These are phyloP conservation scores for Pharnaceum exiguum DNA, from an alignment of 148 eudicot species.

Conservation along the genomic window DNA sequence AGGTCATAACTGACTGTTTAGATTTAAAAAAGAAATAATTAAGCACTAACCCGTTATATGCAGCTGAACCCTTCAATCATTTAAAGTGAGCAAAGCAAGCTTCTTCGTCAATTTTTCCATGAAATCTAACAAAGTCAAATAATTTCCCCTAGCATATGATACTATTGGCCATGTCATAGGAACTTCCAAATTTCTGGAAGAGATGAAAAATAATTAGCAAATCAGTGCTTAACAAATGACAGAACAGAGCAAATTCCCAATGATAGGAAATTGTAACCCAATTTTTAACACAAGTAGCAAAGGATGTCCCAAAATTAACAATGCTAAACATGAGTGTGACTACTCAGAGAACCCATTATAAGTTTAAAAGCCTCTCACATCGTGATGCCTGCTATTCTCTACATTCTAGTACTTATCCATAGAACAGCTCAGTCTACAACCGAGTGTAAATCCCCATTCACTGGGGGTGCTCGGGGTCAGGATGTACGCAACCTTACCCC, in stretches of 20 bases:
- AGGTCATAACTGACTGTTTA: too few species aligned
- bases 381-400: too few species aligned
- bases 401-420: too few species aligned
- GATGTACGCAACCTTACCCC: too few species aligned
- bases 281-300: neutral
- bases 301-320: too few species aligned
- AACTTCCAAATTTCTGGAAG: constrained; percentile 8
- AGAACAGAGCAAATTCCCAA: neutral
- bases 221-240: neutral
- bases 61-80: neutral
- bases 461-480: too few species aligned
- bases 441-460: too few species aligned
- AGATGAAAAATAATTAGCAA: neutral
- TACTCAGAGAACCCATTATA: too few species aligned
- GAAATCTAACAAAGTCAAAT: neutral
- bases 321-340: too few species aligned
- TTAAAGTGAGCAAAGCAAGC: constrained; percentile 5
- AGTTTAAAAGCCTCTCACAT: too few species aligned
- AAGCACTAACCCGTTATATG: neutral
- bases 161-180: constrained; percentile 2
- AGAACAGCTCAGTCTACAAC: too few species aligned
- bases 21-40: too few species aligned
- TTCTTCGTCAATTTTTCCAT: constrained; percentile 4
- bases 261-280: neutral
- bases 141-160: constrained; percentile 3